phyloP scores from a whole-genome alignment of 2,329 filamentous ascomycete genomes.

The Elsinoe perseae region DNA sequence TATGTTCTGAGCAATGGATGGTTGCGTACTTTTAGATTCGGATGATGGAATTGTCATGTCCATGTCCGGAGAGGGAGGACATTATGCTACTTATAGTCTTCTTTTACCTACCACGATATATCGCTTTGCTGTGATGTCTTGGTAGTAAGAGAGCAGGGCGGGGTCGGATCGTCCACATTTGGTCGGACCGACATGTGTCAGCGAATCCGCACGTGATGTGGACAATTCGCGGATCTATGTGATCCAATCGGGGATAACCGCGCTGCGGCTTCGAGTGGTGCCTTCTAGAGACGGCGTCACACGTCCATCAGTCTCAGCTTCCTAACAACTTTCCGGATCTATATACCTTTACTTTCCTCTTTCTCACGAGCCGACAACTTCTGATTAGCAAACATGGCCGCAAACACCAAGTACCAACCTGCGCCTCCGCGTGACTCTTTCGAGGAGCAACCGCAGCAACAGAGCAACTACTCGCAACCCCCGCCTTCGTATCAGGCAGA shows the following conservation, averaged over 20 bases:
- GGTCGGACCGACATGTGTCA: not conserved
- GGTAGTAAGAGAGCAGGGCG: not conserved
- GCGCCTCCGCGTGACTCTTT: slow-evolving; percentile 83
- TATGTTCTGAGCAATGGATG: not conserved
- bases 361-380: not conserved
- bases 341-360: too few relatives aligned
- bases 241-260: not conserved
- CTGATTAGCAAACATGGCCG: slow-evolving; percentile 48
- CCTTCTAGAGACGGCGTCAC: slow-evolving; percentile 8
- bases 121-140: not conserved
- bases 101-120: not conserved
- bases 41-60: too few relatives aligned
- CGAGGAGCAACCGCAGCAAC: slow-evolving; percentile 52
- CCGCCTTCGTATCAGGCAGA: slow-evolving; percentile 72
- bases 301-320: slow-evolving; percentile 4
- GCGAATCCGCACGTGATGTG: not conserved
- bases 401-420: slow-evolving; percentile 71
- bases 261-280: not conserved
- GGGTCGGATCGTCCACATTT: not conserved
- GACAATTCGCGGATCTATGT: not conserved
- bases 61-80: too few relatives aligned
- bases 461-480: slow-evolving; percentile 56
- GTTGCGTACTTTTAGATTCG: too few relatives aligned
- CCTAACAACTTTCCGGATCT: too few relatives aligned
- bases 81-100: not conserved